Evolutionary conservation across 192 early-diverging fungal genomes (phyloP).

Genomic region (Spizellomyces sp.): DNA sequence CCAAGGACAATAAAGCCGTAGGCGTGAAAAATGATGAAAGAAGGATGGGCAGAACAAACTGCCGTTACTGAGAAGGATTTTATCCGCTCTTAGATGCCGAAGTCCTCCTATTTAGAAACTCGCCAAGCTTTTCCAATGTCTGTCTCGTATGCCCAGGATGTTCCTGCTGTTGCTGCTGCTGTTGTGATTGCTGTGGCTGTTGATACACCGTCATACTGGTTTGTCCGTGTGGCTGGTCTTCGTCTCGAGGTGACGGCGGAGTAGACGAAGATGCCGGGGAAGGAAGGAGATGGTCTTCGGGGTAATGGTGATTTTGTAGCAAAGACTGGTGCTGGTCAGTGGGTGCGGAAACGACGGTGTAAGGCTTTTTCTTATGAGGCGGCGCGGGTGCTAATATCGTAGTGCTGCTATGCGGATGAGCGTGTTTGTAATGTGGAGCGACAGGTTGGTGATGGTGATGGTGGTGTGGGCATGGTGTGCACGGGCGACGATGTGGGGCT

Average conservation of each 20-base stretch:
- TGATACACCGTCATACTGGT: not conserved
- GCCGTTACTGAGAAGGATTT: no score
- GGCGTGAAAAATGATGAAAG: no score
- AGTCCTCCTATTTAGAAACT: slow-evolving; percentile 10
- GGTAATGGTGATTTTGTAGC: not conserved
- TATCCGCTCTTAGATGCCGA: not conserved
- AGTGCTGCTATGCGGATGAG: slow-evolving; percentile 1
- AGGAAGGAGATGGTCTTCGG: not conserved
- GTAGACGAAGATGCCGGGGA: slow-evolving; percentile 6
- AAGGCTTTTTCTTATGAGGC: slow-evolving; percentile 19
- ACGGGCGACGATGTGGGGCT: slow-evolving; percentile 16
- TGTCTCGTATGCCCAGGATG: not conserved
- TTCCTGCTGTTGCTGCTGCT: slow-evolving; percentile 1
- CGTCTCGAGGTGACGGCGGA: slow-evolving; percentile 2
- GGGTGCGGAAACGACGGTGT: not conserved
- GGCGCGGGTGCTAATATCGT: not conserved
- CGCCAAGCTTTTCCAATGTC: slow-evolving; percentile 19
- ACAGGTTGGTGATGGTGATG: slow-evolving; percentile 18
- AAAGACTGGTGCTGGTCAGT: not conserved
- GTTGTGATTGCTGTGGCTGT: slow-evolving; percentile 5
- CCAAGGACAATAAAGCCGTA: no score
- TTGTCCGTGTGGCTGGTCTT: not conserved
- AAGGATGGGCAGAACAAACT: no score
- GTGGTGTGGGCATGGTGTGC: slow-evolving; percentile 22
- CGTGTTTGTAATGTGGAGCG: not conserved